Evolutionary conservation across 177 flowering plant genomes (phyloP).

Genomic region (Vitis hybrid): DNA sequence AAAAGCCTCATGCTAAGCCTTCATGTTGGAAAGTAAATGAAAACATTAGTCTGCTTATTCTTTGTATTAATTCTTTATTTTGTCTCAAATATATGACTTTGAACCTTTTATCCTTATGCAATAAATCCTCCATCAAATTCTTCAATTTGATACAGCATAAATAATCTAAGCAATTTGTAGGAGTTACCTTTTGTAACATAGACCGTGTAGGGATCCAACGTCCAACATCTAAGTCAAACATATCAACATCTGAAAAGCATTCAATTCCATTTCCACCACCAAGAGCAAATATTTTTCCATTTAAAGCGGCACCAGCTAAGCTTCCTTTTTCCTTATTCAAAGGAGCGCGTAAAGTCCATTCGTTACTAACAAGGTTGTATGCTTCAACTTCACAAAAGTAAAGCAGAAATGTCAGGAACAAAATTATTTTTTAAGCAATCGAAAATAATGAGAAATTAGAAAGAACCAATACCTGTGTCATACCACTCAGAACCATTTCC

Average conservation of each 20-base stretch:
- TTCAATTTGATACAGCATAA: background rate
- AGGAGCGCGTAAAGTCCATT: constrained; percentile 60
- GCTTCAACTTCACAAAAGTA: constrained; percentile 61
- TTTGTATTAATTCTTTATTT: no score
- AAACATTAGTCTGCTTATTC: no score
- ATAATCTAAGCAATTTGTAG: background rate
- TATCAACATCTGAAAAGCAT: constrained; percentile 74
- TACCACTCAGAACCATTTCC: constrained; percentile 61
- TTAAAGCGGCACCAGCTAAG: constrained; percentile 56
- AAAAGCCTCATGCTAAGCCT: no score
- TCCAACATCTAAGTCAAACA: constrained; percentile 71
- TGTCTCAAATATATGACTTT: background rate
- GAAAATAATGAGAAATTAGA: background rate
- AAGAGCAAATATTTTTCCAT: constrained; percentile 64
- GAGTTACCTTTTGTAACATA: constrained; percentile 71
- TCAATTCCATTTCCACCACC: constrained; percentile 84
- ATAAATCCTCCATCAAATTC: no score
- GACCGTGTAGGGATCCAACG: constrained; percentile 68
- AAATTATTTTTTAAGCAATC: background rate
- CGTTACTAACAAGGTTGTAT: constrained; percentile 41
- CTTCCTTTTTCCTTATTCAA: constrained; percentile 58
- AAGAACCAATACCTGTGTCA: constrained; percentile 59
- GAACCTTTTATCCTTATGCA: background rate
- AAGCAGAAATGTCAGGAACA: constrained; percentile 5
- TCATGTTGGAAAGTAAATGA: no score